Conservation (phyloP, 805 yeast genomes). For the Candida insectorum region DNA sequence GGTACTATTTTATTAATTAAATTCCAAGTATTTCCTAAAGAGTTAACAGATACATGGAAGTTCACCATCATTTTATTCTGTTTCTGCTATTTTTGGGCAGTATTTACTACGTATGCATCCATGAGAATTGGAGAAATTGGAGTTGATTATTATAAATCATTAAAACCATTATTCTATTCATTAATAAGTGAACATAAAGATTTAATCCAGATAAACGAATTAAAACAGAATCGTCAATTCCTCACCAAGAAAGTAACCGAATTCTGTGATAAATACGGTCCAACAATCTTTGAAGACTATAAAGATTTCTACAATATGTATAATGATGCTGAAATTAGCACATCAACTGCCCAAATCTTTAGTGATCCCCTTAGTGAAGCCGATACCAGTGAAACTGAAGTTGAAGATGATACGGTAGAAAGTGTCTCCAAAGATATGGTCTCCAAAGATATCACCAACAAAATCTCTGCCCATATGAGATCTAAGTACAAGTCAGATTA, state of each 20-base stretch:
- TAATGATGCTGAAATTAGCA: conserved; percentile 10
- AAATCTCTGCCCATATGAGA: too few species aligned
- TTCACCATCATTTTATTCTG: conserved; percentile 21
- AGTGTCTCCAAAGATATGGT: not conserved
- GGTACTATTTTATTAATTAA: conserved; percentile 24
- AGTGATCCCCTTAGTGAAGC: conserved; percentile 2
- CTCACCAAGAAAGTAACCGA: conserved; percentile 28
- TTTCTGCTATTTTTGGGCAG: conserved; percentile 36
- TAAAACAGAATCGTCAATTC: conserved; percentile 24
- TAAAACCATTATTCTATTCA: conserved; percentile 34
- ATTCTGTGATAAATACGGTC: conserved; percentile 37
- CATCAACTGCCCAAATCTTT: conserved; percentile 5
- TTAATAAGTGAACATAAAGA: conserved; percentile 26
- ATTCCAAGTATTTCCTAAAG: conserved; percentile 8
- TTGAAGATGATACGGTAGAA: not conserved
- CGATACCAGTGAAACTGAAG: not conserved
- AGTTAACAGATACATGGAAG: conserved; percentile 2
- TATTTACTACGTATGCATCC: conserved; percentile 39
- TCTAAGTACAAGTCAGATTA: too few species aligned
- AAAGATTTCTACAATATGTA: conserved; percentile 28
- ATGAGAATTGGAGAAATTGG: conserved; percentile 41
- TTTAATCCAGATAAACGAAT: conserved; percentile 27
- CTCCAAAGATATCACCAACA: not conserved
- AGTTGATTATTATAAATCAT: conserved; percentile 38
- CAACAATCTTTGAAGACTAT: conserved; percentile 36